Conservation (phyloP, 805 yeast genomes). For the Zygosaccharomyces gambellarensis region DNA sequence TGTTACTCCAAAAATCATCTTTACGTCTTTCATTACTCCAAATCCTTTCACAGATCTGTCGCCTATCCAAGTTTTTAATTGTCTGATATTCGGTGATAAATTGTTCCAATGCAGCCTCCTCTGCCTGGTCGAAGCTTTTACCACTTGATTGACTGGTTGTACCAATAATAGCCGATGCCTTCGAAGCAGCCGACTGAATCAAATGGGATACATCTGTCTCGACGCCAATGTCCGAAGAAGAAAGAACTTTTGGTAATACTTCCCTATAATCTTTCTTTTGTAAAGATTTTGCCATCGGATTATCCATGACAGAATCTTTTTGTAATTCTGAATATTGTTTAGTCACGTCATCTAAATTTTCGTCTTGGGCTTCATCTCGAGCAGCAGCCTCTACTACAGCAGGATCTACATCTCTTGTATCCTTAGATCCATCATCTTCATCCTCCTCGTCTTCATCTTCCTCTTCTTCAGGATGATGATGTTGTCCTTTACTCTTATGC, state of each 20-base stretch:
- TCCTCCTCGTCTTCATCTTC: conserved; percentile 1
- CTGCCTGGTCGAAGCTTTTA: conserved; percentile 35
- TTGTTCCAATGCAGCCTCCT: conserved; percentile 70
- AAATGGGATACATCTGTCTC: conserved; percentile 38
- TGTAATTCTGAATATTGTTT: conserved; percentile 17
- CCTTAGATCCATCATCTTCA: conserved; percentile 9
- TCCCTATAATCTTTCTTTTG: conserved; percentile 20
- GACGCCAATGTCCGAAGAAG: conserved; percentile 13
- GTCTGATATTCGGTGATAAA: conserved; percentile 67
- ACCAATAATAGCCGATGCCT: conserved; percentile 37
- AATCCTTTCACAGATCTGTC: conserved; percentile 72
- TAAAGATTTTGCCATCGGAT: conserved; percentile 9
- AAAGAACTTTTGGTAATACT: conserved; percentile 27
- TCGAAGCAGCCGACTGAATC: conserved; percentile 41
- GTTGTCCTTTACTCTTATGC: conserved; percentile 9
- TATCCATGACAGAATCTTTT: conserved; percentile 15
- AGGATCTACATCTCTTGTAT: conserved; percentile 7
- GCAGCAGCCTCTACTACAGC: conserved; percentile 12
- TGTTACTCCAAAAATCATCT: conserved; percentile 84
- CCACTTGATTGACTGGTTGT: conserved; percentile 33
- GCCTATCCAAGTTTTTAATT: conserved; percentile 56
- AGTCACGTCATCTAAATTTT: conserved; percentile 11
- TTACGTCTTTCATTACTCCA: conserved; percentile 82
- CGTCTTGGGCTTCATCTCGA: conserved; percentile 11
- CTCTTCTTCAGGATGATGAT: conserved; percentile 1